Evolutionary conservation across 2,329 filamentous ascomycete genomes (phyloP).

Genomic region (Hortaea sp.): DNA sequence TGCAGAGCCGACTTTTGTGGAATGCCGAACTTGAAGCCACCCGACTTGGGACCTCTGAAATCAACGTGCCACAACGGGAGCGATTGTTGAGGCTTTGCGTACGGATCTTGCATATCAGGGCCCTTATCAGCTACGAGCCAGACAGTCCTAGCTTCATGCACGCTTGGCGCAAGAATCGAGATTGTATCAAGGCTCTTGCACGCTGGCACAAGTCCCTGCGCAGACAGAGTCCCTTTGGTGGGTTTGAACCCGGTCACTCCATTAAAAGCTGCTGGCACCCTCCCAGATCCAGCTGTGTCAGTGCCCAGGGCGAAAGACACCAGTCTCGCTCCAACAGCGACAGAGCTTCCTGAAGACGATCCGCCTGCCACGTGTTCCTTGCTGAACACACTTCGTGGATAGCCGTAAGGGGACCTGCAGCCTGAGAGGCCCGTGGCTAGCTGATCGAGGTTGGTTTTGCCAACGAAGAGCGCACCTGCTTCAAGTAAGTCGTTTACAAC

Average conservation of each 20-base stretch:
- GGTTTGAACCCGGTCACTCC: slow-evolving; percentile 42
- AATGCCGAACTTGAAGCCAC: slow-evolving; percentile 39
- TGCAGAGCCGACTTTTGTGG: slow-evolving; percentile 36
- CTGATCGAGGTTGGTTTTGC: slow-evolving; percentile 54
- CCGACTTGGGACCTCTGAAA: slow-evolving; percentile 25
- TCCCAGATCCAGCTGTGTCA: slow-evolving; percentile 46
- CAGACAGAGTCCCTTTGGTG: slow-evolving; percentile 43
- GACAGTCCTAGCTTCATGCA: slow-evolving; percentile 40
- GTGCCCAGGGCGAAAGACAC: slow-evolving; percentile 48
- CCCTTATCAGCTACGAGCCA: slow-evolving; percentile 38
- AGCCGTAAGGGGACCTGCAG: slow-evolving; percentile 48
- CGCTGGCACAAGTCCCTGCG: slow-evolving; percentile 43
- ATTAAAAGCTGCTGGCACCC: slow-evolving; percentile 46
- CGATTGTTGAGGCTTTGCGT: slow-evolving; percentile 35
- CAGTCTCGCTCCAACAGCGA: slow-evolving; percentile 44
- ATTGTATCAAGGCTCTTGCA: slow-evolving; percentile 50
- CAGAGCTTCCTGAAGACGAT: slow-evolving; percentile 46
- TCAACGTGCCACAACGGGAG: slow-evolving; percentile 25
- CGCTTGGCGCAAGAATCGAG: slow-evolving; percentile 42
- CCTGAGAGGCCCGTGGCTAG: slow-evolving; percentile 52
- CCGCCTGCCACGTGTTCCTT: slow-evolving; percentile 45
- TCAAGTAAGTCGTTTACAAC: slow-evolving; percentile 40
- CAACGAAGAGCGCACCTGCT: slow-evolving; percentile 48
- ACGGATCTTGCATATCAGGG: slow-evolving; percentile 41
- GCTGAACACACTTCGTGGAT: slow-evolving; percentile 43